These are phyloP conservation scores for Stachybotrys elegans DNA, from an alignment of 2,329 filamentous ascomycete species.

Conservation along the genomic window DNA sequence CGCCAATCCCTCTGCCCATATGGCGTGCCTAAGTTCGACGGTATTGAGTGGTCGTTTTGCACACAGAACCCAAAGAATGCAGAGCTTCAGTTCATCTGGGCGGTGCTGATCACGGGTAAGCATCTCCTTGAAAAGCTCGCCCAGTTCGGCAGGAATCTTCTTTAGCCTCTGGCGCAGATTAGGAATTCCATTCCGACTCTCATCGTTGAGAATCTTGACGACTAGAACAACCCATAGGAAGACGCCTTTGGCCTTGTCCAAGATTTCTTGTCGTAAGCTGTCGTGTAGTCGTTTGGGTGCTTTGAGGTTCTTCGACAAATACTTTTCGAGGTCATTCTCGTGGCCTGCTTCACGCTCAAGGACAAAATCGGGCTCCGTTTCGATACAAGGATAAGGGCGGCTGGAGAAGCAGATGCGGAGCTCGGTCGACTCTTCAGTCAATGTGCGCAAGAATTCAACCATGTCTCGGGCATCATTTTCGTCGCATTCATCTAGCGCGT, in stretches of 20 bases:
- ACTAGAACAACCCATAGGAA: constrained; percentile 2
- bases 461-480: constrained; percentile 34
- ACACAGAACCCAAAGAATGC: constrained; percentile 39
- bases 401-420: constrained; percentile 37
- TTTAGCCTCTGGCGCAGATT: constrained; percentile 20
- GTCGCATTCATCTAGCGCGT: constrained; percentile 43
- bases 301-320: constrained; percentile 18
- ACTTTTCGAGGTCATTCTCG: constrained; percentile 17
- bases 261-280: not conserved
- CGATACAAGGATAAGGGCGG: constrained; percentile 38
- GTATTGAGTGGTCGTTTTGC: constrained; percentile 29
- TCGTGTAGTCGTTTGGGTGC: constrained; percentile 17
- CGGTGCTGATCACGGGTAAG: constrained; percentile 32
- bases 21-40: too few relatives aligned
- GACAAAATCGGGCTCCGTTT: constrained; percentile 15
- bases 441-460: constrained; percentile 33
- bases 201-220: constrained; percentile 27
- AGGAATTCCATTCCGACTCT: constrained; percentile 18
- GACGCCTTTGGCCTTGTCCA: not conserved
- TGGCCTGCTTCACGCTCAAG: constrained; percentile 20
- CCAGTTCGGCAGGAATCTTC: constrained; percentile 27
- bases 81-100: constrained; percentile 29
- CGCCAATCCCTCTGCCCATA: too few relatives aligned
- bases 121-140: constrained; percentile 37
- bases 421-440: constrained; percentile 21